Evolutionary conservation across 306 rosid genomes (phyloP), one percentile per base, ranked within the genome.

Genomic region (Prosopis cineraria): DNA sequence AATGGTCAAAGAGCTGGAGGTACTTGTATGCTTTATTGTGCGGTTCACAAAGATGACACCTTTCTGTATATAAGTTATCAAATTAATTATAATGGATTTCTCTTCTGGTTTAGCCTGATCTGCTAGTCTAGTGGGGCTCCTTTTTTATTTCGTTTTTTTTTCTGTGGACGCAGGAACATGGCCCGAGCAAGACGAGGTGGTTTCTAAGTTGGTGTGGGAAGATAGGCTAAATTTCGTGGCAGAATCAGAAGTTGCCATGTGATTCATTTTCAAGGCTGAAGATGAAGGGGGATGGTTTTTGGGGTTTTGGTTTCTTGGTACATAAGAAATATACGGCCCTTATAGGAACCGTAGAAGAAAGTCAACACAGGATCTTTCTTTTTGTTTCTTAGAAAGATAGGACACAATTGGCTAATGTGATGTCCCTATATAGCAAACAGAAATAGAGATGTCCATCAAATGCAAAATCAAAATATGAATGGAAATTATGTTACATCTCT

Each of bases 131-230:
- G 86, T 79, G 88, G 86, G 68, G 34, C 7, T 14, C 17, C 3
- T 34, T n/a, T 20, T 14, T 63, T n/a, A n/a, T 1, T 4, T 19
- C 5, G 16, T 29, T 59, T 29, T 29, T 1, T 53, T 8, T 25
- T 25, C 34, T 17, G 11, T 25, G 79, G 76, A 31, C 84, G 22
- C 87, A 96, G 99, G 99, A 93, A 78, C 96, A 93, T 81, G 92
- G 37, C 99, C 91, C 3, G 94, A 91, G 80, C 82, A 83, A 68
- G 99, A 96, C 59, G 99, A 96, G 80, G 78, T 86, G 77, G 94
- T 93, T 22, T 81, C 99, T 79, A 89, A 93, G 89, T 82, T 96
- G 94, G 98, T 90, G 63, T 96, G 99, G 99, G 99, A 93, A 74
- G 97, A 87, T 3, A 89, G 97, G 73, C 81, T 85, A 63, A 89